These are phyloP conservation scores for Straminergon stramineum DNA, from an alignment of 225 moss, liverwort and hornwort genomes.

Conservation along the genomic window DNA sequence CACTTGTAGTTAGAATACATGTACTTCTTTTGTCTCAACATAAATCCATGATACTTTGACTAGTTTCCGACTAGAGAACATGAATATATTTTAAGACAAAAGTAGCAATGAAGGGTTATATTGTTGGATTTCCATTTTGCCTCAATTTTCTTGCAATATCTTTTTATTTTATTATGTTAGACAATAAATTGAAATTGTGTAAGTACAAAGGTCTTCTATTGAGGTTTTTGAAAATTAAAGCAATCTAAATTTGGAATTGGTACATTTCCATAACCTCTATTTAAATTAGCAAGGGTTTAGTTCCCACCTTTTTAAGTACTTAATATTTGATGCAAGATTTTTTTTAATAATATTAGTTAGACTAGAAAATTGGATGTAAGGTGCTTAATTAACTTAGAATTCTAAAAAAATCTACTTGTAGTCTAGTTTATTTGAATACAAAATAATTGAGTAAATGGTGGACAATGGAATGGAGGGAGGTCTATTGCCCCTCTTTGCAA, in stretches of 20 bases:
- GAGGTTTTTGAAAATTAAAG: rapidly evolving
- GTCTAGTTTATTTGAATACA: not conserved
- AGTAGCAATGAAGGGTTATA: no score
- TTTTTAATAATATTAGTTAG: not conserved
- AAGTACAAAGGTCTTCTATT: not conserved
- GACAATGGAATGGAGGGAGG: not conserved
- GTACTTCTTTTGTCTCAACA: no score
- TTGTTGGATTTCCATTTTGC: not conserved
- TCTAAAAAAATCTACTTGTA: not conserved
- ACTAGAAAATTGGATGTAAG: rapidly evolving
- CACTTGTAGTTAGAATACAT: no score
- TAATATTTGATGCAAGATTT: not conserved
- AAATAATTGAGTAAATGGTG: not conserved
- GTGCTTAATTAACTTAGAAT: not conserved
- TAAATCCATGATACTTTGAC: no score
- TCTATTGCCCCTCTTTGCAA: not conserved
- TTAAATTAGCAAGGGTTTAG: not conserved
- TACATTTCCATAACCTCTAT: rapidly evolving
- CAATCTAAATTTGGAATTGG: not conserved
- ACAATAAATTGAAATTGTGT: not conserved
- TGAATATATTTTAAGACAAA: no score
- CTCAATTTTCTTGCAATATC: not conserved
- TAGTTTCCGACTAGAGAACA: no score
- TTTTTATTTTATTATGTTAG: not conserved
- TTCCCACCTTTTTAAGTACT: not conserved